These are phyloP conservation scores for Cladochytrium replicatum DNA, from an alignment of 192 early-diverging fungal species.

Conservation along the genomic window DNA sequence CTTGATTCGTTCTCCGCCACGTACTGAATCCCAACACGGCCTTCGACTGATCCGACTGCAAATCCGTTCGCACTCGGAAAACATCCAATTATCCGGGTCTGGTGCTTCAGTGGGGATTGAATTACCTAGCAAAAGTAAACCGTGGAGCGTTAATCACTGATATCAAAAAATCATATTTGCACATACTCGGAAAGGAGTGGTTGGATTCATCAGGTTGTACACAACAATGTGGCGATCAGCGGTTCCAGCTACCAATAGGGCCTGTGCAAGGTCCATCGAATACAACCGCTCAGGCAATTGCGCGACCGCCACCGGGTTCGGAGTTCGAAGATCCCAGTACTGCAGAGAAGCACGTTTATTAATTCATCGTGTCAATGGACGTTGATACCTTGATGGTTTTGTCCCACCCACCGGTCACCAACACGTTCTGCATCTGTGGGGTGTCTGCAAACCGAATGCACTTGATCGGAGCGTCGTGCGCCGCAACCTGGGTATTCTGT, in stretches of 20 bases:
- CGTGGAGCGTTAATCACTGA: not conserved
- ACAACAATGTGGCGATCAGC: slow-evolving; percentile 78
- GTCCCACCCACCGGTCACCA: slow-evolving; percentile 92
- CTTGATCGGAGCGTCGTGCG: slow-evolving; percentile 83
- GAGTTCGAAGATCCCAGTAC: slow-evolving; percentile 89
- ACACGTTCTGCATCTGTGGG: slow-evolving; percentile 42
- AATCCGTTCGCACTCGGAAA: slow-evolving; percentile 70
- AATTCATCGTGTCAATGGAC: not conserved
- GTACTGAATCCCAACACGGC: slow-evolving; percentile 87
- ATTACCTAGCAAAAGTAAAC: slow-evolving; percentile 17
- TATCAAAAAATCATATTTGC: not conserved
- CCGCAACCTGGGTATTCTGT: slow-evolving; percentile 72
- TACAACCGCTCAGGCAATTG: slow-evolving; percentile 80
- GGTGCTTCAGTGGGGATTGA: slow-evolving; percentile 68
- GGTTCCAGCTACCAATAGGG: slow-evolving; percentile 82
- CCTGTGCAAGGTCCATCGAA: slow-evolving; percentile 71
- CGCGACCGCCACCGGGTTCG: slow-evolving; percentile 61
- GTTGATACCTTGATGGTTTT: slow-evolving; percentile 70
- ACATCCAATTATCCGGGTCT: slow-evolving; percentile 73
- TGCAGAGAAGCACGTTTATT: slow-evolving; percentile 20
- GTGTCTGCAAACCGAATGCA: slow-evolving; percentile 67
- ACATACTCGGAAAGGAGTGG: slow-evolving; percentile 56
- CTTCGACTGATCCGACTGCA: slow-evolving; percentile 89
- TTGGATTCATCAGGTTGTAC: slow-evolving; percentile 73
- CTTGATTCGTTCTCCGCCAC: slow-evolving; percentile 64